Evolutionary conservation across 1,284 basidiomycete genomes (phyloP).

Genomic region (Macrocystidia cucumis): DNA sequence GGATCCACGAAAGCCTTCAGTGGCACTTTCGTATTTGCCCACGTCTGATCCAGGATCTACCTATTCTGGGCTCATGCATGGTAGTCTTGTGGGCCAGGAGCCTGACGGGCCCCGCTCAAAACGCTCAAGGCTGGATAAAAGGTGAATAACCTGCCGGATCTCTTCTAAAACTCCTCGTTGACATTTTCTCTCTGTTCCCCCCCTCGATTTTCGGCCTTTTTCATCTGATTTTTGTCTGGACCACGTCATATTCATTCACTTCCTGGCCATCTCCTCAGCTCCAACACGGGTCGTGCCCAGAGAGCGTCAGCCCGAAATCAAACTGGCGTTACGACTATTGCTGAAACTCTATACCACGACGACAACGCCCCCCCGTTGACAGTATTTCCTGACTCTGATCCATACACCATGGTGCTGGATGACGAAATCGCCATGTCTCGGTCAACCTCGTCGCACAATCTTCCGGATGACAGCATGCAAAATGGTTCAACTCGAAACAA

Average conservation of each 20-base stretch:
- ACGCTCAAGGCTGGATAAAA: conserved; percentile 63
- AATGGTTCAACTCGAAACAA: conserved; percentile 25
- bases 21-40: conserved; percentile 67
- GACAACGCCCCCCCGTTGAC: conserved; percentile 30
- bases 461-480: conserved; percentile 29
- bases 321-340: conserved; percentile 31
- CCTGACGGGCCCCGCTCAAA: conserved; percentile 62
- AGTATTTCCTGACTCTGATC: conserved; percentile 42
- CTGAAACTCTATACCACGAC: conserved; percentile 27
- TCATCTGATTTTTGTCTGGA: conserved; percentile 15
- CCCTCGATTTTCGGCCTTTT: conserved; percentile 11
- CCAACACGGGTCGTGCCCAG: conserved; percentile 59
- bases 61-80: conserved; percentile 63
- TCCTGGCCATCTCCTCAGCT: conserved; percentile 25
- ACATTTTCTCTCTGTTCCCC: conserved; percentile 7
- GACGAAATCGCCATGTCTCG: conserved; percentile 48
- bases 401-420: conserved; percentile 27
- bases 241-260: conserved; percentile 9
- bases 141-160: conserved; percentile 38
- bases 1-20: conserved; percentile 65
- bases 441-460: conserved; percentile 48
- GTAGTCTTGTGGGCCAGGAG: conserved; percentile 50
- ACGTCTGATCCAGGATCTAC: conserved; percentile 76
- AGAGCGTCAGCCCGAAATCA: conserved; percentile 67
- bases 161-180: conserved; percentile 11